phyloP scores from a whole-genome alignment of 805 yeast genomes.

The Lipomyces anomalus region DNA sequence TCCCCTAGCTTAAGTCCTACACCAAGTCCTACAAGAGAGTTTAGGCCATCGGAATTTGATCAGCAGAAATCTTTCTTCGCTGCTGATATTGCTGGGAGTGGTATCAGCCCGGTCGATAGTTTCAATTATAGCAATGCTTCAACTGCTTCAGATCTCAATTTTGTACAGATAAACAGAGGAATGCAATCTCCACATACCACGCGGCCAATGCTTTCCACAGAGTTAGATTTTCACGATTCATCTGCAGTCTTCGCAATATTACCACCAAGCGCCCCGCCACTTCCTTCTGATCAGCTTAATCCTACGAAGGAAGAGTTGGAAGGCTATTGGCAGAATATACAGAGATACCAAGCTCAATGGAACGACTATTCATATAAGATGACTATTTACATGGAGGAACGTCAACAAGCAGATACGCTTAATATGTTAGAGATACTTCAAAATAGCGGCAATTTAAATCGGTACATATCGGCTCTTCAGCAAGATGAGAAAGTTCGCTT shows the following conservation, averaged over 20 bases:
- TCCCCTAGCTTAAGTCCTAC: background rate
- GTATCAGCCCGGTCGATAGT: background rate
- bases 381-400: constrained; percentile 24
- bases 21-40: background rate
- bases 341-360: constrained; percentile 25
- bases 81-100: background rate
- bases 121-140: background rate
- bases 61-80: background rate
- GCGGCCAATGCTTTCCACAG: background rate
- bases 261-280: constrained; percentile 27
- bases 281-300: constrained; percentile 11
- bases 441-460: constrained; percentile 10
- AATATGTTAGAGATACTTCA: constrained; percentile 13
- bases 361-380: constrained; percentile 25
- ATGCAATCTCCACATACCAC: background rate
- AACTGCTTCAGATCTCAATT: no score
- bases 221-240: constrained; percentile 24
- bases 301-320: constrained; percentile 15
- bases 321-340: constrained; percentile 20
- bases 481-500: constrained; percentile 26
- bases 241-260: constrained; percentile 17
- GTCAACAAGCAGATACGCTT: constrained; percentile 25
- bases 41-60: no score
- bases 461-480: constrained; percentile 25
- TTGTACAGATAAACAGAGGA: no score